Evolutionary conservation across 1,139 yeast genomes (phyloP).

Genomic region (Magnusiomyces tetraspermus): DNA sequence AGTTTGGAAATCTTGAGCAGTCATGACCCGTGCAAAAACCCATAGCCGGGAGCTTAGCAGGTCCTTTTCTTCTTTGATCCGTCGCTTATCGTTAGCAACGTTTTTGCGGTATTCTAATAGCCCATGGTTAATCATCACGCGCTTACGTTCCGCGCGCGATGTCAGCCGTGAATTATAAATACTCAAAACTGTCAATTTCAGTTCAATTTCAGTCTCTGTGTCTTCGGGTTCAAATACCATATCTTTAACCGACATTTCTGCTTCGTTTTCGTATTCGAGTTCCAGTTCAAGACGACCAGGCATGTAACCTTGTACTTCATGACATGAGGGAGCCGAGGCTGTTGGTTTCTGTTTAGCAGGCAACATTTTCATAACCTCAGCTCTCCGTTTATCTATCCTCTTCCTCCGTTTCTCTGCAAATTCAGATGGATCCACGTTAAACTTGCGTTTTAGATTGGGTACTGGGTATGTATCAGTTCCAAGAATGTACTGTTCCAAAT

Average conservation of each 20-base stretch:
- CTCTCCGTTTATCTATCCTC: conserved; percentile 62
- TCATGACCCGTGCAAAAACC: conserved; percentile 72
- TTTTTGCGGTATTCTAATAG: conserved; percentile 79
- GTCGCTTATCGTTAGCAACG: conserved; percentile 62
- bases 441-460: conserved; percentile 60
- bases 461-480: conserved; percentile 80
- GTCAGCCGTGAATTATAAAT: conserved; percentile 85
- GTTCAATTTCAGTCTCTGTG: conserved; percentile 73
- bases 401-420: conserved; percentile 60
- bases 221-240: conserved; percentile 94
- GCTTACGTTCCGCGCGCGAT: conserved; percentile 84
- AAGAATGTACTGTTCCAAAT: conserved; percentile 58
- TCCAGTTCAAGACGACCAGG: conserved; percentile 97
- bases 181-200: conserved; percentile 77
- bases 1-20: conserved; percentile 67
- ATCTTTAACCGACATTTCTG: conserved; percentile 88
- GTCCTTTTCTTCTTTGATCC: conserved; percentile 85
- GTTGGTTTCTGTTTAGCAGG: conserved; percentile 55
- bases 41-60: conserved; percentile 56
- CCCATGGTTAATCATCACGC: conserved; percentile 65
- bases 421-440: conserved; percentile 55
- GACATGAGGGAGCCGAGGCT: conserved; percentile 92
- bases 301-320: conserved; percentile 96
- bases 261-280: conserved; percentile 92
- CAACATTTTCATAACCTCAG: conserved; percentile 44